A percentile compares a stretch with the other conserved stretches of the same genome.
Evolutionary conservation across 2,329 filamentous ascomycete genomes (phyloP).

Genomic region (Alternaria arbusti): DNA sequence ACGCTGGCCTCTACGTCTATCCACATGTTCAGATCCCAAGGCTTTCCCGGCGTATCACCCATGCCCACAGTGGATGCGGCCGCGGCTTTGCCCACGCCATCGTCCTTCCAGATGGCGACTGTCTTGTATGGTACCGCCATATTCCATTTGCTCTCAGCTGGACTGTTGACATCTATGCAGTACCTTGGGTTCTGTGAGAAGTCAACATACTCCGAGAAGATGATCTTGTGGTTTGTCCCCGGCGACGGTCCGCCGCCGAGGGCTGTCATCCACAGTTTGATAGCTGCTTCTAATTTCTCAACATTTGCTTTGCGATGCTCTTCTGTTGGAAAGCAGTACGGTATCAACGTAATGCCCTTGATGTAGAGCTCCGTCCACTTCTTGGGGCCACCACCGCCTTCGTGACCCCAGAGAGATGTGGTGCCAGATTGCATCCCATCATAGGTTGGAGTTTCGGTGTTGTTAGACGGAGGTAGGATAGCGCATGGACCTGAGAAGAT

Average conservation of each 20-base stretch:
- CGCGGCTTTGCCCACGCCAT: background rate
- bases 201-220: background rate
- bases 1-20: background rate
- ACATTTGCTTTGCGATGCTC: background rate
- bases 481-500: background rate
- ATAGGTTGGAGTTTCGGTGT: background rate
- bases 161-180: background rate
- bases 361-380: background rate
- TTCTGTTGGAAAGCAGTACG: background rate
- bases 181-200: background rate
- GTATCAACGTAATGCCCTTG: background rate
- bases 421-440: background rate
- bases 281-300: background rate
- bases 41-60: background rate
- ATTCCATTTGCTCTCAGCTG: background rate
- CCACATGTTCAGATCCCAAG: background rate
- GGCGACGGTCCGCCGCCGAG: background rate
- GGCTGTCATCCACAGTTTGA: background rate
- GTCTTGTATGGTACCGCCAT: background rate
- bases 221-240: background rate
- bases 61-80: background rate
- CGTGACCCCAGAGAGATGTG: background rate
- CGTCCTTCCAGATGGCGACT: background rate
- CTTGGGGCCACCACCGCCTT: background rate
- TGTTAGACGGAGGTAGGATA: background rate